Base-by-base conservation (phyloP, 768 basidiomycete species). In the Podaxis carcinomalis region DNA sequence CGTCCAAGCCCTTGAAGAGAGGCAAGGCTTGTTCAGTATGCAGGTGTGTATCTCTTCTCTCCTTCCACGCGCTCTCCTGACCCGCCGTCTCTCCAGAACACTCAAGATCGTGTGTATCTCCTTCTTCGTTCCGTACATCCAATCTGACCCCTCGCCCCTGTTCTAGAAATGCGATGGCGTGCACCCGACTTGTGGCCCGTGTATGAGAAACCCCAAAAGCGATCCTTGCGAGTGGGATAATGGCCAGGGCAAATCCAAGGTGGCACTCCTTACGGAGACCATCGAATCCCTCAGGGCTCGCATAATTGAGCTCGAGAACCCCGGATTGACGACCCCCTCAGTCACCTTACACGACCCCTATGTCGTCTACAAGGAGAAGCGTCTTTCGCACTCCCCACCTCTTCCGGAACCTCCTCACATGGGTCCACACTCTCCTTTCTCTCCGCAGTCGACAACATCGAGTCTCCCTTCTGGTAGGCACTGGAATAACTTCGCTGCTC, bases 211-310 rank as follows among this genome's bases (percentile, higher is more conserved):
- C 25, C 83, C 85, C 39, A 82, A 86, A 61, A 78, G 78, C 27
- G 87, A 87, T 56, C 85, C 85, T 32, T 90, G 89, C 69, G 88
- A 90, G 72, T 90, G 89, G 69, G 77, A 83, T 5, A 88, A 89
- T 66, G 84, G 83, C 4, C 80, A 79, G 35, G 80, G 80, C 46
- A 80, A 84, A 61, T 84, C 88, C 19, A 75, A 81, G 57, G 88
- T 83, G 2, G 78, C 86, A 66, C 74, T 78, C 4, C 71, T 90
- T 19, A 86, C 88, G 68, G 85, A 87, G 39, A 80, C 84, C 1
- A 74, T 89, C 23, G 73, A 78, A 0, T 75, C 81, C 32, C 72
- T 89, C 37, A 81, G 82, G 69, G 78, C 82, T 42, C 79, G 87
- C 40, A 73, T 90, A 6, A 74, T 75, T 51, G 84, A 86, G 62